These are phyloP conservation scores for Oryza officinalis DNA, from an alignment of 176 grass and related monocot genomes.

Conservation along the genomic window DNA sequence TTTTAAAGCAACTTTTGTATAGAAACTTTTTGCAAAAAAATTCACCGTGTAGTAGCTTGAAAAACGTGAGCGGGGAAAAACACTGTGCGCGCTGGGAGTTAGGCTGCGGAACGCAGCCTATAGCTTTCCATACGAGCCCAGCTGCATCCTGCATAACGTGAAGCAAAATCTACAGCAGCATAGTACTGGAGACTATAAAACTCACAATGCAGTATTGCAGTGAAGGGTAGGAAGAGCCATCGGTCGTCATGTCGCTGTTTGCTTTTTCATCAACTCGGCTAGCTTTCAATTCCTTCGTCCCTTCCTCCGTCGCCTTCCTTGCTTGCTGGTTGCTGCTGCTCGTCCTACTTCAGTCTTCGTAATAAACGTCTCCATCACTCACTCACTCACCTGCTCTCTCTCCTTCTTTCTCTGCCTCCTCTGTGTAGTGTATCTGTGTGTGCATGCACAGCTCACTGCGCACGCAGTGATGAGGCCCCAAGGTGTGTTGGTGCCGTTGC, in stretches of 20 bases:
- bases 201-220: background rate
- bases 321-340: background rate
- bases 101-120: too few species aligned
- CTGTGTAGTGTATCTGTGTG: too few species aligned
- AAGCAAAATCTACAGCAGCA: conserved; percentile 16
- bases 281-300: conserved; percentile 29
- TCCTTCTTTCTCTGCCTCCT: background rate
- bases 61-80: too few species aligned
- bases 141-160: background rate
- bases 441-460: background rate
- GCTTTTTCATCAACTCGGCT: conserved; percentile 12
- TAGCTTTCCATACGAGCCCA: conserved; percentile 11
- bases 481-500: background rate
- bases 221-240: background rate
- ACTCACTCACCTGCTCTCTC: conserved; percentile 23
- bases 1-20: too few species aligned
- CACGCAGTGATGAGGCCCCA: background rate
- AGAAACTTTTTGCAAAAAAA: too few species aligned
- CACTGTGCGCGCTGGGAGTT: too few species aligned
- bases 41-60: too few species aligned
- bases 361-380: conserved; percentile 33
- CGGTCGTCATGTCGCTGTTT: conserved; percentile 34
- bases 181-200: conserved; percentile 3
- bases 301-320: background rate
- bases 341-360: background rate